Percentiles rank a stretch among this genome's conserved stretches.
These are phyloP conservation scores for Picea glauca DNA, from an alignment of 75 land plant genomes.

Conservation along the genomic window DNA sequence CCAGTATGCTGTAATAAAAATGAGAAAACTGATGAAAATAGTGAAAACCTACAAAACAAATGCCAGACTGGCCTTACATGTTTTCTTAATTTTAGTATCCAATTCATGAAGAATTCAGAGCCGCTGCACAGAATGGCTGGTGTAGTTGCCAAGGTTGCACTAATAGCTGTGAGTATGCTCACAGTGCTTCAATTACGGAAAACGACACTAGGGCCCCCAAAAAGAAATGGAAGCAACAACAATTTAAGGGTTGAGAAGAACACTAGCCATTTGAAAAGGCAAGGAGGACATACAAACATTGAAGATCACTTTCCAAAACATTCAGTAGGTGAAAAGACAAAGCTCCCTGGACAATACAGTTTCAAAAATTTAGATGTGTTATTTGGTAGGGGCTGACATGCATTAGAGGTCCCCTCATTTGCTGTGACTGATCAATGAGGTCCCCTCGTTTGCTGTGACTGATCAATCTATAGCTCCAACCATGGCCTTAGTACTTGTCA, in stretches of 20 bases:
- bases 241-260: neutral
- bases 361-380: neutral
- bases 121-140: constrained; percentile 30
- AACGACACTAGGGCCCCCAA: neutral
- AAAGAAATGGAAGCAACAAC: neutral
- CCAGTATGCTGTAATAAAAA: constrained; percentile 12
- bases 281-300: neutral
- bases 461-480: neutral
- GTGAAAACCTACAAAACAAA: constrained; percentile 15
- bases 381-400: constrained; percentile 10
- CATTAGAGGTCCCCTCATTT: neutral
- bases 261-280: neutral
- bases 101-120: constrained; percentile 30
- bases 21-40: constrained; percentile 16
- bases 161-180: constrained; percentile 59
- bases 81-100: constrained; percentile 22
- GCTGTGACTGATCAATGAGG: neutral
- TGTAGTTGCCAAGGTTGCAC: constrained; percentile 41
- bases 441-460: neutral
- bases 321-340: neutral
- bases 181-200: constrained; percentile 48
- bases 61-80: constrained; percentile 16
- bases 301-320: neutral
- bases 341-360: constrained; percentile 2
- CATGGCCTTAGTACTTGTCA: neutral